These are phyloP conservation scores for Juncus effusus DNA, from an alignment of 176 grass and related monocot genomes.

Conservation along the genomic window DNA sequence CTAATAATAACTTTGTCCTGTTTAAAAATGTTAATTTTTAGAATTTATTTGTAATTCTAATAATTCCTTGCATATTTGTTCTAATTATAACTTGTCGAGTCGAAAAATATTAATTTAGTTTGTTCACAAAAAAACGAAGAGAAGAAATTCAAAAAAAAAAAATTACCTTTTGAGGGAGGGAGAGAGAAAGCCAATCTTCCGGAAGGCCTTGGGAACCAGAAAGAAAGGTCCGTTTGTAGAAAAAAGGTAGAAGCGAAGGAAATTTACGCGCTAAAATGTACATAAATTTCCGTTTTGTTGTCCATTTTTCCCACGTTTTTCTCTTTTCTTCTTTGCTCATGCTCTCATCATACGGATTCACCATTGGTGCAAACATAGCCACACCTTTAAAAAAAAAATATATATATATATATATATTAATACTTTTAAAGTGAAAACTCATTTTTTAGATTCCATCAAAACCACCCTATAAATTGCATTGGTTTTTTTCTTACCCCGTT, in stretches of 20 bases:
- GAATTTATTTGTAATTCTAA: no score
- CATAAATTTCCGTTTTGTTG: slow-evolving; percentile 77
- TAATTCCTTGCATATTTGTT: no score
- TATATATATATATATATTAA: no score
- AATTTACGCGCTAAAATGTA: slow-evolving; percentile 87
- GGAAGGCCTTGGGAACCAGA: slow-evolving; percentile 65
- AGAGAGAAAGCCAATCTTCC: slow-evolving; percentile 79
- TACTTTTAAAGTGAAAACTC: no score
- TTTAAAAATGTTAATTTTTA: no score
- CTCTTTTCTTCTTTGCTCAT: slow-evolving; percentile 82
- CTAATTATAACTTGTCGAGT: no score
- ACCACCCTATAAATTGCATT: neutral
- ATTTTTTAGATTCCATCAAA: no score
- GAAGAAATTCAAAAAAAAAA: neutral
- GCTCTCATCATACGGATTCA: slow-evolving; percentile 81
- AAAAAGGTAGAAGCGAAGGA: slow-evolving; percentile 65
- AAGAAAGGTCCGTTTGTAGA: slow-evolving; percentile 77
- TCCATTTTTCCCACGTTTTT: slow-evolving; percentile 87
- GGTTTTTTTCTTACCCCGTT: no score
- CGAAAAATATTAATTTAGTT: slow-evolving; percentile 2
- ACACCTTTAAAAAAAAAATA: slow-evolving; percentile 57
- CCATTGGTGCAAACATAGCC: slow-evolving; percentile 90
- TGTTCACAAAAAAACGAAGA: no score
- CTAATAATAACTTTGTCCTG: no score
- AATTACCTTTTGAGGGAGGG: slow-evolving; percentile 73